Percentiles rank a stretch among this genome's conserved stretches.
Conservation (phyloP, 1,284 basidiomycete species). For the Ceratobasidium sp. region DNA sequence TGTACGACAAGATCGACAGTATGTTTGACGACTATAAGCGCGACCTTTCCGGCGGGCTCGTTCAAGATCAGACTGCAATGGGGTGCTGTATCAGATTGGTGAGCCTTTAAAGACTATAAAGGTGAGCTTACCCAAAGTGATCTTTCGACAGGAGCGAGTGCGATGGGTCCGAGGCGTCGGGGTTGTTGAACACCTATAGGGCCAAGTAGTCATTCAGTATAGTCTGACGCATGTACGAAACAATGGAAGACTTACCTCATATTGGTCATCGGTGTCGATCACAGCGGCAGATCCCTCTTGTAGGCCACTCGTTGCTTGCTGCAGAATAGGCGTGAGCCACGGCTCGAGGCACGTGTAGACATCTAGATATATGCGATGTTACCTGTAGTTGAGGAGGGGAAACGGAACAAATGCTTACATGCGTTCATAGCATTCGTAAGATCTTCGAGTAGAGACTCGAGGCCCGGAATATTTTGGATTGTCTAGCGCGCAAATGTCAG, state of each 20-base stretch:
- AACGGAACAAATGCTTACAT: constrained; percentile 61
- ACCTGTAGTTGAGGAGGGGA: constrained; percentile 47
- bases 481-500: constrained; percentile 58
- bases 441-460: constrained; percentile 77
- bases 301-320: constrained; percentile 71
- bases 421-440: constrained; percentile 75
- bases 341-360: constrained; percentile 82
- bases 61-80: constrained; percentile 68
- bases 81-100: neutral
- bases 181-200: constrained; percentile 74
- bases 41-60: constrained; percentile 80
- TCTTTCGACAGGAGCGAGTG: constrained; percentile 79
- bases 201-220: constrained; percentile 45
- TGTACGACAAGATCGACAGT: constrained; percentile 74
- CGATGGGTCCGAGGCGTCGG: constrained; percentile 79
- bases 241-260: constrained; percentile 61
- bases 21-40: constrained; percentile 74
- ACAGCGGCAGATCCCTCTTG: constrained; percentile 76
- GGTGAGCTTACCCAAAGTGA: constrained; percentile 64
- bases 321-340: constrained; percentile 70
- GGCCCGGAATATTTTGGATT: constrained; percentile 78
- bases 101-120: neutral
- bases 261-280: constrained; percentile 79
- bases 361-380: constrained; percentile 58
- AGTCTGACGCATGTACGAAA: neutral